Evolutionary conservation across 495 filamentous ascomycete species (phyloP), one percentile per base, ranked within the genome.

Genomic region (Evernia prunastri): DNA sequence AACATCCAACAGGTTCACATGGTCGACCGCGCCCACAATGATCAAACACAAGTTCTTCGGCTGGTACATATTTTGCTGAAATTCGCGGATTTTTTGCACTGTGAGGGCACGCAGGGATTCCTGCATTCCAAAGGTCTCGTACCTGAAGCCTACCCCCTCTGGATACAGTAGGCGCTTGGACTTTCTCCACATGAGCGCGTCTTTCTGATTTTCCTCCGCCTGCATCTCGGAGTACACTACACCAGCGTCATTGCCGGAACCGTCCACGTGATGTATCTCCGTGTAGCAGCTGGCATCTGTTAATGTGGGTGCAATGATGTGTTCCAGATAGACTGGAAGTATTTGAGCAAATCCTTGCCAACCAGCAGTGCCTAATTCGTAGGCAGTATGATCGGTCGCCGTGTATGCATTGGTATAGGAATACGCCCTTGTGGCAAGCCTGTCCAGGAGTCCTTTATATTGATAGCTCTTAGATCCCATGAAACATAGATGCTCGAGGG

Each of bases 151-250:
- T 56, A 93, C 81, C 39, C 88, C 89, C 66, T 93, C 85, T 1
- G 93, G 94, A 70, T 97, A 99, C 29, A 95, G 79, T 61, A 93
- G 77, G 6, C 88, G 85, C 25, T 87, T 84, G 33, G 89, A 86
- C 64, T 81, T 80, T 59, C 96, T 80, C 61, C 93, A 88, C 82
- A 97, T 96, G 40, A 97, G 84, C 72, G 96, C 89, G 18, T 77
- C 76, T 64, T 86, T 83, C 23, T 81, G 87, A 71, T 96, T 96
- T 73, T 99, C 88, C 1, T 94, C 85, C 15, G 85, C 95, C 73
- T 99, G 94, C 94, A 99, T 97, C 75, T 99, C 94, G 1, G 95
- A 97, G 77, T 97, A 99, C 25, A 97, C 94, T 6, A 98, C 94
- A 66, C 92, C 94, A 33, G 94, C 94, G 81, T 99, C 95, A 67